These are phyloP conservation scores for Wickerhamiella alocasiicola DNA, from an alignment of 805 yeast species.

Conservation along the genomic window DNA sequence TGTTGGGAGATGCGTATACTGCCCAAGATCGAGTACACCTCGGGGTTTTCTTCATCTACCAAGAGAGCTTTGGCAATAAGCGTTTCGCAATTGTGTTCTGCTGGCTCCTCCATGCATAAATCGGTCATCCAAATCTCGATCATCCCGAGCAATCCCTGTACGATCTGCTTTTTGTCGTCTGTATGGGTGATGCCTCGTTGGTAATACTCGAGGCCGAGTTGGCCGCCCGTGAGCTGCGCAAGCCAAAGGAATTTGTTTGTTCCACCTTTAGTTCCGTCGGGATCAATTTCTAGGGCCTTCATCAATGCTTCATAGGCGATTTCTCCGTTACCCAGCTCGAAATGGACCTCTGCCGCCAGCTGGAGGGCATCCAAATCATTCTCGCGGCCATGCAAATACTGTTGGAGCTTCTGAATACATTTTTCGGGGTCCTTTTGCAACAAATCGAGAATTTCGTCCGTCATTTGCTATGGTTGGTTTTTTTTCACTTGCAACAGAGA, in stretches of 20 bases:
- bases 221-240: constrained; percentile 84
- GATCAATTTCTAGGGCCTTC: constrained; percentile 56
- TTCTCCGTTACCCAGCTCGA: constrained; percentile 73
- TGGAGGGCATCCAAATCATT: constrained; percentile 30
- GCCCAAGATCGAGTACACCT: constrained; percentile 68
- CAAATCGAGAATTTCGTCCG: constrained; percentile 20
- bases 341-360: constrained; percentile 55
- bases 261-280: constrained; percentile 48
- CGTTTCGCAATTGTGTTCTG: constrained; percentile 67
- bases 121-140: constrained; percentile 95
- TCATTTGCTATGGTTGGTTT: neutral
- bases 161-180: constrained; percentile 24
- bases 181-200: constrained; percentile 50
- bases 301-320: constrained; percentile 54
- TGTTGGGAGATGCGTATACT: constrained; percentile 86
- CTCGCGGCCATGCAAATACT: constrained; percentile 26
- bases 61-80: constrained; percentile 53
- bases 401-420: constrained; percentile 39
- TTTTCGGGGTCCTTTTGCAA: constrained; percentile 39
- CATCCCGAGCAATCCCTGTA: constrained; percentile 69
- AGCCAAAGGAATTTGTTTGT: constrained; percentile 71
- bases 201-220: constrained; percentile 51
- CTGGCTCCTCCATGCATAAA: constrained; percentile 83
- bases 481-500: neutral
- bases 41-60: constrained; percentile 47